Conservation (phyloP, 2,329 filamentous ascomycete species). For the Colletotrichum acutatum region DNA sequence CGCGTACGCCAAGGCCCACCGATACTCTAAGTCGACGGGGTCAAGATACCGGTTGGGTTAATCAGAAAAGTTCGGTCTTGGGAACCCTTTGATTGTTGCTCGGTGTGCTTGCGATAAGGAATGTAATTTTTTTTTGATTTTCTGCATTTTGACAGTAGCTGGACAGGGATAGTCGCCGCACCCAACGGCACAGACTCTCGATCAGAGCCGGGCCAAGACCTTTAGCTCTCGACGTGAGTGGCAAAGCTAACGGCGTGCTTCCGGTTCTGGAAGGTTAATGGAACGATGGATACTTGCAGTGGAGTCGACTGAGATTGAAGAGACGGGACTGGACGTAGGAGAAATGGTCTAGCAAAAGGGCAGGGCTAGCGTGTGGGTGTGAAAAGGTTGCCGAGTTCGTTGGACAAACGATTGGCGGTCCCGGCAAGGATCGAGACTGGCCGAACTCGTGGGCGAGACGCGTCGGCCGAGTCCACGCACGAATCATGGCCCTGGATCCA, state of each 20-base stretch:
- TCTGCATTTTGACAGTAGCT: conserved; percentile 9
- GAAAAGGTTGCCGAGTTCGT: background rate
- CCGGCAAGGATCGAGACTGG: conserved; percentile 2
- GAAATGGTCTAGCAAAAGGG: conserved; percentile 18
- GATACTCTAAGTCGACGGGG: background rate
- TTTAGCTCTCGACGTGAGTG: conserved; percentile 26
- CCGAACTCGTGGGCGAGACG: background rate
- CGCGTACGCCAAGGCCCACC: background rate
- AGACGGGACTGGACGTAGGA: conserved; percentile 23
- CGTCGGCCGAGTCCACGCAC: conserved; percentile 13
- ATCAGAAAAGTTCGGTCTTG: background rate
- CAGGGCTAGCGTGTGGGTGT: background rate
- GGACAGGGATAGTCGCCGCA: conserved; percentile 15
- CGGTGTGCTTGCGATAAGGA: conserved; percentile 24
- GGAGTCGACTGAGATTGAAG: conserved; percentile 28
- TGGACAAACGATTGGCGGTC: background rate
- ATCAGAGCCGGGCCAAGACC: conserved; percentile 24
- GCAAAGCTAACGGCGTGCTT: conserved; percentile 37
- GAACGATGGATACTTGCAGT: conserved; percentile 34
- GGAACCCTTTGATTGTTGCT: background rate
- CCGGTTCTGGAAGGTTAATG: conserved; percentile 43
- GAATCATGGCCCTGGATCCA: conserved; percentile 21
- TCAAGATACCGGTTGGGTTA: background rate
- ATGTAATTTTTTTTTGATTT: background rate
- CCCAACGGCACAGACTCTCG: conserved; percentile 17